Percentiles rank a stretch among this genome's conserved stretches.
These are phyloP conservation scores for Saraca asoca DNA, from an alignment of 331 rosid genomes.

Conservation along the genomic window DNA sequence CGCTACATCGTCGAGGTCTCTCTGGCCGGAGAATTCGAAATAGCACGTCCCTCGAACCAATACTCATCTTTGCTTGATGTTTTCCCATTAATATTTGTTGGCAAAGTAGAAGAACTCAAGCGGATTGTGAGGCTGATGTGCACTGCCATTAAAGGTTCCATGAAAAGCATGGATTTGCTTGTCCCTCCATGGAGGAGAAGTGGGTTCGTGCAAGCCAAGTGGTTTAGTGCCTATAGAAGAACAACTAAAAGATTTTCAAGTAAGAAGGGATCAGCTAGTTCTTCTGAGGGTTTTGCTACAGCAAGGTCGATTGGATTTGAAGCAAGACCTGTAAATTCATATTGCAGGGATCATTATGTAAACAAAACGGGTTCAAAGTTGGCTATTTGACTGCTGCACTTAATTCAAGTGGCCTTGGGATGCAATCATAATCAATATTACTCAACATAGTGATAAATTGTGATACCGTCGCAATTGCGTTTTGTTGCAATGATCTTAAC, in stretches of 20 bases:
- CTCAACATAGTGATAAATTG: too few species aligned
- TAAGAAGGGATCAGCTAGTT: not conserved
- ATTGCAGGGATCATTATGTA: slow-evolving; percentile 35
- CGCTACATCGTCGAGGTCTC: slow-evolving; percentile 71
- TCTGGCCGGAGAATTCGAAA: slow-evolving; percentile 56
- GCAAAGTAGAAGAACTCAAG: slow-evolving; percentile 57
- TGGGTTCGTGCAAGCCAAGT: slow-evolving; percentile 62
- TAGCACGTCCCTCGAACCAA: slow-evolving; percentile 70
- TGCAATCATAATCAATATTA: slow-evolving; percentile 14
- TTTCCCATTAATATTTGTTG: slow-evolving; percentile 62
- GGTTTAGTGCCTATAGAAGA: slow-evolving; percentile 71
- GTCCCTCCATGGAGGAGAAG: slow-evolving; percentile 85
- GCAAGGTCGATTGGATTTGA: slow-evolving; percentile 41
- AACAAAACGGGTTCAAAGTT: slow-evolving; percentile 32
- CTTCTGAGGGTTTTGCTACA: slow-evolving; percentile 9
- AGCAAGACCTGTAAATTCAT: not conserved
- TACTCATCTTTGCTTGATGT: slow-evolving; percentile 51
- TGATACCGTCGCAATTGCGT: too few species aligned
- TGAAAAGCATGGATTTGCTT: slow-evolving; percentile 54
- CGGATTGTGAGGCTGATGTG: slow-evolving; percentile 57
- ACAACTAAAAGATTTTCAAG: slow-evolving; percentile 44
- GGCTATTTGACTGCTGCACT: slow-evolving; percentile 36
- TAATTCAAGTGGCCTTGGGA: slow-evolving; percentile 11
- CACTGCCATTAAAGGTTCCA: slow-evolving; percentile 58
- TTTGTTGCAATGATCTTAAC: too few species aligned